Percentiles rank a stretch among this genome's conserved stretches.
Conservation (phyloP, 805 yeast species). For the Kregervanrija delftensis region DNA sequence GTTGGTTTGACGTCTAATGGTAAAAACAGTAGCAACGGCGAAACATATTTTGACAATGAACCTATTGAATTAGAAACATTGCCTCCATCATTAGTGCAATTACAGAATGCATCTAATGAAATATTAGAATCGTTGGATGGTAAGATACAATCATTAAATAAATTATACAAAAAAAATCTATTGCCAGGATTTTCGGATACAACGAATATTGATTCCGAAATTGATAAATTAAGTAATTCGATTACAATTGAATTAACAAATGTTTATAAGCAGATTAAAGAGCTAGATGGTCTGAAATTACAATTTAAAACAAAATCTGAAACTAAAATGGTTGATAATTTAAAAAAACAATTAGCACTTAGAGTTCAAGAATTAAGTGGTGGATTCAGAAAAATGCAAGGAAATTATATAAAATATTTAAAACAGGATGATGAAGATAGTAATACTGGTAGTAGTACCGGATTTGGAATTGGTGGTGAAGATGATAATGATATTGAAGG, state of each 20-base stretch:
- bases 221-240: conserved; percentile 68
- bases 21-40: conserved; percentile 17
- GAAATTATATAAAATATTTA: conserved; percentile 77
- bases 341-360: conserved; percentile 78
- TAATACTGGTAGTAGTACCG: not conserved
- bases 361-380: conserved; percentile 76
- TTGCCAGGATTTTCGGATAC: conserved; percentile 87
- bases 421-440: conserved; percentile 58
- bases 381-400: conserved; percentile 78
- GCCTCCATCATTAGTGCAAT: conserved; percentile 75
- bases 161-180: conserved; percentile 71
- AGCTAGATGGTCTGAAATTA: conserved; percentile 37
- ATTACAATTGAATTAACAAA: conserved; percentile 73
- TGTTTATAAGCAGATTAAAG: conserved; percentile 71
- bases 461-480: conserved; percentile 11
- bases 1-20: conserved; percentile 26
- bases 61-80: conserved; percentile 53
- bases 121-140: conserved; percentile 28
- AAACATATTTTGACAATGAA: conserved; percentile 6
- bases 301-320: conserved; percentile 38
- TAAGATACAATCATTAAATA: conserved; percentile 39
- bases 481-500: conserved; percentile 31
- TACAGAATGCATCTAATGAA: conserved; percentile 65
- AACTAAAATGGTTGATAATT: conserved; percentile 59
- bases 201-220: conserved; percentile 63